Evolutionary conservation across 192 early-diverging fungal genomes (phyloP), one percentile per base, ranked within the genome.

Genomic region (Pilobolus umbonatus): DNA sequence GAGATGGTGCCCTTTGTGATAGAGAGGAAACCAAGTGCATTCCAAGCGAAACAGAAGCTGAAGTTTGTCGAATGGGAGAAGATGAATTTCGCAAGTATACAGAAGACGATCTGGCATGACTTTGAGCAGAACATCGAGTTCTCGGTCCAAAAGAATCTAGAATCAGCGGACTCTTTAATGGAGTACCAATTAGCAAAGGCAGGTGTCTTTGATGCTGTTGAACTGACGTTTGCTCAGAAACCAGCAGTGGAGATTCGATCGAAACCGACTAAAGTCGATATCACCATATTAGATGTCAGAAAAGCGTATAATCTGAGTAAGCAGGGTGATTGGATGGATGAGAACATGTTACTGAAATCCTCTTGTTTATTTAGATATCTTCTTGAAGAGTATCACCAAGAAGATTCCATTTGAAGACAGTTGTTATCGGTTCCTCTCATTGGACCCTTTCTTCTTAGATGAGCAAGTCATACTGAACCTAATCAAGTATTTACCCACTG

Each of bases 1-100:
- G n/a, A n/a, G n/a, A n/a, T n/a, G n/a, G n/a, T n/a, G n/a, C n/a
- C n/a, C n/a, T n/a, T n/a, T n/a, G n/a, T n/a, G n/a, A n/a, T n/a
- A n/a, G 51, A 45, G 31, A 55, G 67, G 1, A 69, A 69, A 32
- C 36, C 62, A 4, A 69, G 67, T 22, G 49, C 67, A 25, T 69
- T 64, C 38, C 67, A 69, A 62, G 75, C 88, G 9, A 86, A 83
- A 55, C 80, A 85, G 47, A 90, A 88, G 55, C 73, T 88, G 15
- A 88, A 88, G 63, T 76, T 80, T 19, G 59, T 90, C 39, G 85
- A 88, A 64, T 90, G 88, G 88, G 88, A 90, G 45, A 90, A 90
- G 66, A 71, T 90, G 43, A 82, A 80, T 58, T 74, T 83, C 53
- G 73, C 79, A 43, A 55, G 69, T 36, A 78, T 90, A 25, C 79